Percentiles rank a stretch among this genome's conserved stretches.
Evolutionary conservation across 257 asterid species (phyloP).

Genomic region (Fraxinus americana): DNA sequence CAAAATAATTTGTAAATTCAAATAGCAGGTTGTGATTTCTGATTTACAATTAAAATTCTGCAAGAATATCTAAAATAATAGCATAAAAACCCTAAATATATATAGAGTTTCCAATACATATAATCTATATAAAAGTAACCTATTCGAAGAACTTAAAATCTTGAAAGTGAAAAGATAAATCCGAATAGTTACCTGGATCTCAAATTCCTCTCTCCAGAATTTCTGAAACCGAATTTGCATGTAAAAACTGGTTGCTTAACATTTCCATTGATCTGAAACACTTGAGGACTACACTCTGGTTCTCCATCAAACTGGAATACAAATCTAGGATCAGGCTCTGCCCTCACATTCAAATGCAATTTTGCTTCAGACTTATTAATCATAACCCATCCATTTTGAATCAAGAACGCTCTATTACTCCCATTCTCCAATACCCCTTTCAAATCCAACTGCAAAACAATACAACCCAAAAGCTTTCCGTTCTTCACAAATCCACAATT

Average conservation of each 20-base stretch:
- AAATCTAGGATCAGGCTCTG: conserved; percentile 95
- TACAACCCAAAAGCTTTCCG: conserved; percentile 63
- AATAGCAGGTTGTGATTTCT: neutral
- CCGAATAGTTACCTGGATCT: conserved; percentile 70
- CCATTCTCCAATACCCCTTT: conserved; percentile 54
- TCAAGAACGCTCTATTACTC: conserved; percentile 40
- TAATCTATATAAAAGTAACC: neutral
- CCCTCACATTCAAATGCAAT: conserved; percentile 69
- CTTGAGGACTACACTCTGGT: conserved; percentile 98
- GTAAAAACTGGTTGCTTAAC: conserved; percentile 87
- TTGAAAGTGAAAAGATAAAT: neutral
- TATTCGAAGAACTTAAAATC: neutral
- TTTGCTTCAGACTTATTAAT: conserved; percentile 43
- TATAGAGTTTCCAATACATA: neutral
- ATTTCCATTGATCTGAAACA: conserved; percentile 92
- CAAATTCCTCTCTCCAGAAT: conserved; percentile 55
- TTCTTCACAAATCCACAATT: conserved; percentile 38
- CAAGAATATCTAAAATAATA: neutral
- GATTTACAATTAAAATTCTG: neutral
- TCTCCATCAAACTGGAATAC: conserved; percentile 93
- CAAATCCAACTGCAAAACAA: conserved; percentile 63
- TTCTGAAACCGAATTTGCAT: conserved; percentile 87
- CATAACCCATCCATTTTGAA: conserved; percentile 83
- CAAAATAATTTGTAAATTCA: too few species aligned
- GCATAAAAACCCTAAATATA: neutral